Conservation (phyloP, 345 rosid genomes). For the Nephelium lappaceum region DNA sequence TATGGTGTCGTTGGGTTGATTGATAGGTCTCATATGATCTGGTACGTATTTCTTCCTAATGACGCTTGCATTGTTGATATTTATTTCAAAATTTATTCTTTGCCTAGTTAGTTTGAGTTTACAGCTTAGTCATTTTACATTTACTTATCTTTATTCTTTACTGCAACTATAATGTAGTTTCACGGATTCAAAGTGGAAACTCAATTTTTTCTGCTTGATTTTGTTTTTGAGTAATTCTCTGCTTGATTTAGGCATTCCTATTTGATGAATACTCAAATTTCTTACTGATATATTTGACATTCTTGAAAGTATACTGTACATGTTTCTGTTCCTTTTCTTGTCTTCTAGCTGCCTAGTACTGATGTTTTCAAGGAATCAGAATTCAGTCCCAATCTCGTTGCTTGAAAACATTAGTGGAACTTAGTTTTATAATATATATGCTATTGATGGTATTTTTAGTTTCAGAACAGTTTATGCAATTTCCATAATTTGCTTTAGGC, state of each 20-base stretch:
- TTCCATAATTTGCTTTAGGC: not conserved
- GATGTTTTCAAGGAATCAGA: not conserved
- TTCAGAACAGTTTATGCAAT: not conserved
- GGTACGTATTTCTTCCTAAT: slow-evolving; percentile 18
- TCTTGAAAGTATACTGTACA: not conserved
- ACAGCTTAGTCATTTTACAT: not conserved
- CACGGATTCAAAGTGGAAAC: not conserved
- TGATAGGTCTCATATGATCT: not conserved
- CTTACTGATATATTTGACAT: not conserved
- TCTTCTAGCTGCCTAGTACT: not conserved
- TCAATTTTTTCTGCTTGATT: not conserved
- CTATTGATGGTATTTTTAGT: not conserved
- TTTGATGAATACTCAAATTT: not conserved
- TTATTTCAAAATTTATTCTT: not conserved
- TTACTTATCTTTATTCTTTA: not conserved
- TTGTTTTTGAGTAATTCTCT: no score
- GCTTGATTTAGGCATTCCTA: not conserved
- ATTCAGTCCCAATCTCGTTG: not conserved
- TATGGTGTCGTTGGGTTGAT: not conserved
- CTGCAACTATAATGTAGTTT: not conserved
- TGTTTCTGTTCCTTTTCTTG: not conserved
- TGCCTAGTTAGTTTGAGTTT: not conserved
- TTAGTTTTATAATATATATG: not conserved
- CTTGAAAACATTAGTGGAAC: not conserved
- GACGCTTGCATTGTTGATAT: not conserved